These are phyloP conservation scores for Vachellia collinsii DNA, from an alignment of 306 rosid species.

Conservation along the genomic window DNA sequence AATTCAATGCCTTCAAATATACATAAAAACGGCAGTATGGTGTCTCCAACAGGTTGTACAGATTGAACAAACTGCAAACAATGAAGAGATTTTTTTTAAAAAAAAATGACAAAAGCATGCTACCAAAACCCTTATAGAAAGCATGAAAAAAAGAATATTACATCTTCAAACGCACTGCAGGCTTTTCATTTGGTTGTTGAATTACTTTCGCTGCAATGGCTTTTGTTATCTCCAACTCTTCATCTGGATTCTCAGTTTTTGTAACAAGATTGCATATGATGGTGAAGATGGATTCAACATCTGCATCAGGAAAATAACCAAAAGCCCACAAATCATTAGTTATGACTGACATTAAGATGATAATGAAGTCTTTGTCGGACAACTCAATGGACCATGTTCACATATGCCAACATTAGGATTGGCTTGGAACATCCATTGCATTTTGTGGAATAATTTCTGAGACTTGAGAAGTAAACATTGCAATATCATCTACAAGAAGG, in stretches of 20 bases:
- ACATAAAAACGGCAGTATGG: slow-evolving; percentile 78
- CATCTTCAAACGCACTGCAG: slow-evolving; percentile 88
- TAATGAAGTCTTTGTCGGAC: not conserved
- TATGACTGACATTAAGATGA: not conserved
- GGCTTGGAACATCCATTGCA: too few relatives aligned
- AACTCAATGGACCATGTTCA: not conserved
- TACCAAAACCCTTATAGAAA: not conserved
- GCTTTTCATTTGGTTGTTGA: slow-evolving; percentile 79
- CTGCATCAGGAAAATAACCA: slow-evolving; percentile 46
- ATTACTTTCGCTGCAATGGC: slow-evolving; percentile 65
- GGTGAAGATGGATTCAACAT: slow-evolving; percentile 83
- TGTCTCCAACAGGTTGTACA: slow-evolving; percentile 82
- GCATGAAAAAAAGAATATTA: slow-evolving; percentile 41
- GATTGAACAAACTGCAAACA: slow-evolving; percentile 75
- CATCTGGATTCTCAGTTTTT: slow-evolving; percentile 71
- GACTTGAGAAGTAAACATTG: too few relatives aligned
- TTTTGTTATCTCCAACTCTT: slow-evolving; percentile 73
- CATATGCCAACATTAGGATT: too few relatives aligned
- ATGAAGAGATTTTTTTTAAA: not conserved
- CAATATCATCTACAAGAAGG: too few relatives aligned
- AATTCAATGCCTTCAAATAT: slow-evolving; percentile 72
- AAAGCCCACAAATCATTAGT: not conserved
- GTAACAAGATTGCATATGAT: slow-evolving; percentile 86
- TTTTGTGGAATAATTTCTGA: too few relatives aligned
- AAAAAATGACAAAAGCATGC: slow-evolving; percentile 1